Evolutionary conservation across 352 stramenopile species (phyloP), one percentile per base, ranked within the genome.

Genomic region (Elongisporangium senticosum): DNA sequence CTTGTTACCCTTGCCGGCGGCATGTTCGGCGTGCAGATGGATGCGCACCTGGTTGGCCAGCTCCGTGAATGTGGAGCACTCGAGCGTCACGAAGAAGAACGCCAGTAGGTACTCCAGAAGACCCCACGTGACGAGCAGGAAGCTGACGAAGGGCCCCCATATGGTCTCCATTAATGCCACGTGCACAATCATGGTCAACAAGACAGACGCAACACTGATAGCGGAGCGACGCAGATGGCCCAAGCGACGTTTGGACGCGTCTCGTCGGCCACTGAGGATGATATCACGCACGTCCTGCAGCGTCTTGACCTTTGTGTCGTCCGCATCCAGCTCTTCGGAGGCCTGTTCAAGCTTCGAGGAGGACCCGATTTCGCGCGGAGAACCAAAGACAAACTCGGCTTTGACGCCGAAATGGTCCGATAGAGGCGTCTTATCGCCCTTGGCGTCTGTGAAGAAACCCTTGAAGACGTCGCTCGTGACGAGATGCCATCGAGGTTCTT

Each of bases 361-460:
- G 20, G 62, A 58, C 52, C 67, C 63, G 14, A 65, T 65, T 14
- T 19, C n/a, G 19, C 28, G 67, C 4, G 62, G 55, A 3, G 68
- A 21, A 8, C 69, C 77, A 53, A 89, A 86, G 2, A 77, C 58
- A 49, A 93, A 93, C 56, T 82, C 72, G 10, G 81, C 83, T 15
- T 62, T 69, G n/a, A 93, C 83, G 19, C 83, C 83, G 61, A 90
- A 90, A 55, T 93, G 83, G 60, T 93, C 83, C 10, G 83, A 93
- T 23, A 93, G 55, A 21, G 83, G 83, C 22, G 68, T 81, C 53
- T 83, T 75, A 10, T 90, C 74, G 47, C 83, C 83, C 4, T 61
- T 65, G 13, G 64, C 59, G 58, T 88, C 81, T 5, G 74, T 84
- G 63, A 90, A 93, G 59, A 89, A 93, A 20, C 68, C 65, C 55